Evolutionary conservation across 768 basidiomycete species (phyloP).

Genomic region (Termitomyces sp.): DNA sequence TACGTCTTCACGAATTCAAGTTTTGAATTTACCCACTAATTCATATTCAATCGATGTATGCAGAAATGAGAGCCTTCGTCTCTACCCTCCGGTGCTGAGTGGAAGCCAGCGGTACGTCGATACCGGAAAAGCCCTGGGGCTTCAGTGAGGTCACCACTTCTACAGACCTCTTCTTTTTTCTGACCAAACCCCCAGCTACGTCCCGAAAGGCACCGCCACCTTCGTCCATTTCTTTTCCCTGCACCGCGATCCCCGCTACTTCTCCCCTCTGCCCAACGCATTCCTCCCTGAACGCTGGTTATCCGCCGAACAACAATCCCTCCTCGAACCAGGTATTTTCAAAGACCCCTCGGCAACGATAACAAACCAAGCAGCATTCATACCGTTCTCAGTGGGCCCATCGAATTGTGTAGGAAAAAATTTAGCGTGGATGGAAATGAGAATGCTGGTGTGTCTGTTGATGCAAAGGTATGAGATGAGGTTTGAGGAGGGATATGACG

Average conservation of each 20-base stretch:
- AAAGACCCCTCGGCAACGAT: constrained; percentile 17
- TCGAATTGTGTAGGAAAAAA: constrained; percentile 40
- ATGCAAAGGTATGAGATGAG: constrained; percentile 35
- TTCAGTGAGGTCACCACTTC: constrained; percentile 27
- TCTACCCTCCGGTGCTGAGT: constrained; percentile 46
- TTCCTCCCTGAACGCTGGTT: constrained; percentile 44
- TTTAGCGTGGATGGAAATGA: constrained; percentile 38
- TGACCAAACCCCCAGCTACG: constrained; percentile 26
- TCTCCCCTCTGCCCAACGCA: constrained; percentile 38
- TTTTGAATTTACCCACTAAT: not conserved
- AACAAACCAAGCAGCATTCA: constrained; percentile 30
- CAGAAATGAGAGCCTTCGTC: constrained; percentile 49
- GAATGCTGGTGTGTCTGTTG: constrained; percentile 32
- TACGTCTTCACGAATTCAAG: constrained; percentile 14
- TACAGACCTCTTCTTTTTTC: not conserved
- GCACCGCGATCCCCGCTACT: constrained; percentile 44
- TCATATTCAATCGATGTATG: no score
- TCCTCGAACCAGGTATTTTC: constrained; percentile 32
- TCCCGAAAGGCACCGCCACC: constrained; percentile 41
- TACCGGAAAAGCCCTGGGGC: constrained; percentile 35
- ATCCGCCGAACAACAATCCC: constrained; percentile 13
- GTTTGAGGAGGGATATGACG: constrained; percentile 29
- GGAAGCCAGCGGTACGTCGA: constrained; percentile 40
- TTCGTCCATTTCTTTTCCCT: constrained; percentile 40
- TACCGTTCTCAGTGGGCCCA: constrained; percentile 41